Base-by-base conservation (phyloP, 176 grass and related monocot species). In the Metroxylon sagu region DNA sequence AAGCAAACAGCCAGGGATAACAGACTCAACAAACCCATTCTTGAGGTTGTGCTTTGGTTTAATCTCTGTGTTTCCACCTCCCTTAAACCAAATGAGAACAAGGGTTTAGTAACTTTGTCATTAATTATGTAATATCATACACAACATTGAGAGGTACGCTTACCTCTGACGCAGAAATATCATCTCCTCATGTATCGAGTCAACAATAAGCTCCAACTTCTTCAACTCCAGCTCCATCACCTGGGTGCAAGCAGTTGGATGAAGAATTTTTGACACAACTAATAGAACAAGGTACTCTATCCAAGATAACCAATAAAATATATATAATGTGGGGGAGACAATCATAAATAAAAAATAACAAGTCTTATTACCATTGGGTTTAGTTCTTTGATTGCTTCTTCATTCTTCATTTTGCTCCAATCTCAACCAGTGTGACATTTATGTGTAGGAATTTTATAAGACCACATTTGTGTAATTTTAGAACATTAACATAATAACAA, bases 161-260 rank as follows among this genome's bases (percentile, higher is more conserved):
- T 75, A 82, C 79, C 82, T 82, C 25, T 70, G 14, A 12, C 56
- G 61, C 18, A 86, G 52, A 61, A 61, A 92, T 49, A 78, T 50
- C 80, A 87, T 80, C 49, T 92, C 88, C 48, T 86, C 77, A 26
- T 70, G 70, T 74, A 87, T 78, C 4, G 77, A 62, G 25, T 73
- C 73, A 61, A 76, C 60, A 56, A 53, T 35, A 70, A 74, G 65
- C 49, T 80, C 80, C 77, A 92, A 53, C 56, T 66, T 75, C 49
- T 78, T 81, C 79, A 92, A 61, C 64, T 92, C 73, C 63, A 14
- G 18, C 25, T 52, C 53, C 25, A 83, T 74, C 16, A 51, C 71
- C 78, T 89, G 54, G 54, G 19, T 25, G 29, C 39, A 50, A 27
- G 16, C 61, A 31, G 48, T 61, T 61, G 5, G 35, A 35, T 17